Evolutionary conservation across 2,329 filamentous ascomycete species (phyloP).

Genomic region (Fusarium nygamai): DNA sequence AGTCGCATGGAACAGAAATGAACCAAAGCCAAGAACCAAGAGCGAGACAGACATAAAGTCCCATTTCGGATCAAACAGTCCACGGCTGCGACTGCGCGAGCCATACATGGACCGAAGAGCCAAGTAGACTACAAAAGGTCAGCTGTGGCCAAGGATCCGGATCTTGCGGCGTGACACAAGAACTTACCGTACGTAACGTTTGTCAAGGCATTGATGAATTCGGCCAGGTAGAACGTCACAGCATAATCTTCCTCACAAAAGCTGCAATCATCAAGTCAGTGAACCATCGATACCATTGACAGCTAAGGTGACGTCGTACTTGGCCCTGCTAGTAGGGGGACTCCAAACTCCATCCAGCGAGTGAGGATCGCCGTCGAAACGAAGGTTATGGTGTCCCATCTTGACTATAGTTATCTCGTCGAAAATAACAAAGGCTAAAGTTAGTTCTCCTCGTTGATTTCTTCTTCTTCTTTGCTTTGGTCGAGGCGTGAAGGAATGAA

Average conservation of each 20-base stretch:
- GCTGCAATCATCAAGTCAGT: constrained; percentile 37
- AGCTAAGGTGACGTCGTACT: constrained; percentile 43
- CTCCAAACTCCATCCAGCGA: constrained; percentile 51
- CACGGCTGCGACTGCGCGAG: constrained; percentile 42
- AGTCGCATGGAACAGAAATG: constrained; percentile 57
- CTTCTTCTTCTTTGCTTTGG: background rate
- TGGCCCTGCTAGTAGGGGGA: constrained; percentile 52
- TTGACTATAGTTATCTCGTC: background rate
- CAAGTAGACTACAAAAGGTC: constrained; percentile 50
- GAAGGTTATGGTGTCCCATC: constrained; percentile 49
- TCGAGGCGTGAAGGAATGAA: background rate
- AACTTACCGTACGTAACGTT: constrained; percentile 56
- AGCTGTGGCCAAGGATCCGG: constrained; percentile 2
- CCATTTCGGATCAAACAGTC: constrained; percentile 44
- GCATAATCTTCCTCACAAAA: constrained; percentile 61
- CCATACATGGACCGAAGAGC: constrained; percentile 53
- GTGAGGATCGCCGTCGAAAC: constrained; percentile 49
- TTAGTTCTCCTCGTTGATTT: background rate
- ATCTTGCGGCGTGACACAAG: background rate
- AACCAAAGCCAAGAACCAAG: constrained; percentile 54
- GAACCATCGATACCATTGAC: background rate
- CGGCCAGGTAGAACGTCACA: constrained; percentile 54
- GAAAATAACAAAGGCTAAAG: background rate
- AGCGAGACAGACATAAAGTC: constrained; percentile 56
- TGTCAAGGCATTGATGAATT: constrained; percentile 57